Conservation (phyloP, 805 yeast genomes). For the Aciculoconidium aculeatum region DNA sequence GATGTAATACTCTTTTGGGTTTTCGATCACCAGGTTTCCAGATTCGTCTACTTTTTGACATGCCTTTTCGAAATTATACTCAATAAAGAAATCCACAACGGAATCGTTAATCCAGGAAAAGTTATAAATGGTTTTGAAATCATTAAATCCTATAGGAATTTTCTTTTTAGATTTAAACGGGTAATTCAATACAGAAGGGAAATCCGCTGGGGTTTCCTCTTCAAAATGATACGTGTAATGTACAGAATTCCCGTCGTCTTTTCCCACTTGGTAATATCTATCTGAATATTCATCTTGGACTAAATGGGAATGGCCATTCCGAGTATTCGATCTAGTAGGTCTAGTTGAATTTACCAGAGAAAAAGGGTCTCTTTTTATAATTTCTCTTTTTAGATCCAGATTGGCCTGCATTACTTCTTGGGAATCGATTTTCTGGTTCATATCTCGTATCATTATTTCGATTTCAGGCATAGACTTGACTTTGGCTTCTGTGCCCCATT, state of each 20-base stretch:
- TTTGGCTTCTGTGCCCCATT: no score
- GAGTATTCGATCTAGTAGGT: slow-evolving; percentile 6
- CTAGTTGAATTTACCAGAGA: no score
- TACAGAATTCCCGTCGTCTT: background rate
- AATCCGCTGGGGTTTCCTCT: slow-evolving; percentile 30
- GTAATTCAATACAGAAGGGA: slow-evolving; percentile 43
- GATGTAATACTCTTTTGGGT: slow-evolving; percentile 43
- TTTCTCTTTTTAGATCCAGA: no score
- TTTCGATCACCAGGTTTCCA: slow-evolving; percentile 23
- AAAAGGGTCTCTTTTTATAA: no score
- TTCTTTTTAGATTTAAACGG: slow-evolving; percentile 48
- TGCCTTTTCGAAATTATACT: slow-evolving; percentile 44
- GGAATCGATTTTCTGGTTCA: no score
- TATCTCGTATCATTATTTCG: no score
- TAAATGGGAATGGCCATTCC: background rate
- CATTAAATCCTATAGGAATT: slow-evolving; percentile 58
- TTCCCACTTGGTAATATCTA: slow-evolving; percentile 1
- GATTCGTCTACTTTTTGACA: slow-evolving; percentile 1
- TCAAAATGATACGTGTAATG: slow-evolving; percentile 1
- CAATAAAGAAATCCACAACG: slow-evolving; percentile 77
- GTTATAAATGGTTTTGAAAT: slow-evolving; percentile 72
- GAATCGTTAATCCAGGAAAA: slow-evolving; percentile 89
- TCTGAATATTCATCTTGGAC: background rate
- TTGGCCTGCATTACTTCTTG: no score
- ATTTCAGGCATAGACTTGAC: no score